Base-by-base conservation (phyloP, 345 rosid species). In the Eucalyptus sp. region DNA sequence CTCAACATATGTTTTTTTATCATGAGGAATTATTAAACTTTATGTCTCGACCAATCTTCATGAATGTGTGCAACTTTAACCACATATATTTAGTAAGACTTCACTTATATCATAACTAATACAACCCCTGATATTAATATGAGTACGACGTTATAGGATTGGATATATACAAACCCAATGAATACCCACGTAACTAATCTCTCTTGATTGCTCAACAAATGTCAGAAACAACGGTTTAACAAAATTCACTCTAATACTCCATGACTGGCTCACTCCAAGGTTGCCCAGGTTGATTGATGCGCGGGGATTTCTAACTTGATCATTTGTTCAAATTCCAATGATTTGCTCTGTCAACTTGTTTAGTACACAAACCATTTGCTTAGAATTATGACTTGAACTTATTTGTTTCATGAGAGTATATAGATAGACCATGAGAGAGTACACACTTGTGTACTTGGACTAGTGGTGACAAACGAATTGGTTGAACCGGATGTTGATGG, bases 21-120 rank as follows among this genome's bases (percentile, higher is more conserved):
- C 20, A 17, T 1, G 1, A 17, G 24, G 0, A 15, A 68, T 33
- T 16, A 37, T 37, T 12, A 0, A 33, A 17, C 2, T 7, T 37
- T 18, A 33, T 0, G 0, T 17, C 7, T 33, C 2, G 25, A 37
- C 2, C 22, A 37, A 71, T 71, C 2, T 15, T 17, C 4, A 5
- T 10, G 2, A 3, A 33, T 68, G 24, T 37, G 37, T 29, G 22
- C 43, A 66, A 66, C 7, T 66, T 66, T 18, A 64, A 13, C 1
- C 10, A 0, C 5, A 14, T 7, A 64, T 64, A 14, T 7, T 7
- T 4, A 31, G 41, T n/a, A 7, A 64, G 5, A 14, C 2, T 64
- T 7, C 76, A 31, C 6, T 66, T 10, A 66, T 20, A 5, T 33
- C 3, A 31, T 9, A 16, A 5, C 4, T 5, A 17, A 68, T 33